Percentiles rank a stretch among this genome's conserved stretches.
Evolutionary conservation across 495 filamentous ascomycete species (phyloP).

Genomic region (Neurospora sp.): DNA sequence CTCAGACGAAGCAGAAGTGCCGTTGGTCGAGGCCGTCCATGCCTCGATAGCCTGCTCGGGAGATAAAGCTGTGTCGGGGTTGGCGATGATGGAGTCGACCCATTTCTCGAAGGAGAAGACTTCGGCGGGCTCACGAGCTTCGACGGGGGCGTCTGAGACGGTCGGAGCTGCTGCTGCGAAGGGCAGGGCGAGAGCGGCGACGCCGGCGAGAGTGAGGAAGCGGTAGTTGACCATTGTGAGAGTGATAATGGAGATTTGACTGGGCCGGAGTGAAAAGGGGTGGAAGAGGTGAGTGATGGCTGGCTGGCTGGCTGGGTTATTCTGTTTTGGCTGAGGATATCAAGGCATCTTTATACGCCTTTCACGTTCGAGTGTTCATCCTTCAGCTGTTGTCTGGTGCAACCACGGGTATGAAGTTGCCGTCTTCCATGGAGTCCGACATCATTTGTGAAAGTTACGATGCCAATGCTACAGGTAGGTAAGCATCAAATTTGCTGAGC

Average conservation of each 20-base stretch:
- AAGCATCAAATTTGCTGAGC: neutral
- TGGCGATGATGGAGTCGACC: conserved; percentile 1
- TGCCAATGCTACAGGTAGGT: neutral
- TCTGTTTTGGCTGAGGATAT: neutral
- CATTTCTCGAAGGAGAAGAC: conserved; percentile 3
- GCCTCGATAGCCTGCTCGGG: neutral
- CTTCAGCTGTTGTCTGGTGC: neutral
- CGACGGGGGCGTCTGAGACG: neutral
- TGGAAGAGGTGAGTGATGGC: neutral
- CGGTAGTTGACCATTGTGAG: neutral
- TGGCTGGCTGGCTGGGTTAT: neutral
- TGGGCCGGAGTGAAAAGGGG: neutral
- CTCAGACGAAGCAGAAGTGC: neutral
- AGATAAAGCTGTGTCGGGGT: neutral
- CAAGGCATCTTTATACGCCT: neutral
- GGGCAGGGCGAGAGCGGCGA: neutral
- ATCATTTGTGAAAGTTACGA: neutral
- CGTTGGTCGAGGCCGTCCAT: neutral
- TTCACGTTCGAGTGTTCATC: neutral
- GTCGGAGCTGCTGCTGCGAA: neutral
- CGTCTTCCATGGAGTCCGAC: neutral
- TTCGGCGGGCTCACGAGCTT: neutral
- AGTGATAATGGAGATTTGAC: neutral
- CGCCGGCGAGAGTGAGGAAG: neutral
- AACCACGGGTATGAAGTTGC: neutral